Conservation (phyloP, 2,329 filamentous ascomycete genomes). For the Parascedosporium putredinis region DNA sequence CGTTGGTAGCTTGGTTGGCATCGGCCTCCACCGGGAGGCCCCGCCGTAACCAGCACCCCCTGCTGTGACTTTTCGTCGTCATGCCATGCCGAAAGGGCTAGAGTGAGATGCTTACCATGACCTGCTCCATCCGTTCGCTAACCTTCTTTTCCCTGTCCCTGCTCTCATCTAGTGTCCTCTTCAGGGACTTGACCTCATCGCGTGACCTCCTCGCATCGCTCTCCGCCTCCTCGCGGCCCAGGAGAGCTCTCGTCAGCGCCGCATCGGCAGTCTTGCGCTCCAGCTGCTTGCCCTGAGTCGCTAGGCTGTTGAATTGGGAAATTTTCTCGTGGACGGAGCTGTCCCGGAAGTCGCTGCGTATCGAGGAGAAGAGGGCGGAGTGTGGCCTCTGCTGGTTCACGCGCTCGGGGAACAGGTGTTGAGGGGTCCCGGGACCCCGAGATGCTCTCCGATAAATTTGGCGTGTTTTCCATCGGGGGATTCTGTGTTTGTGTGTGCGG, state of each 20-base stretch:
- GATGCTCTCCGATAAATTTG: not conserved
- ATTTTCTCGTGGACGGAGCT: slow-evolving; percentile 58
- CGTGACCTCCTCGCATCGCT: slow-evolving; percentile 52
- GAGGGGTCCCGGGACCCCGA: slow-evolving; percentile 1
- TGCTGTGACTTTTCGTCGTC: too few relatives aligned
- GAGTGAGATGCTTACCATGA: slow-evolving; percentile 46
- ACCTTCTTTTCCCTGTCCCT: slow-evolving; percentile 56
- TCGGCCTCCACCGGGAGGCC: too few relatives aligned
- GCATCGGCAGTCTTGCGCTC: slow-evolving; percentile 56
- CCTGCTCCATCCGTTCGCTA: slow-evolving; percentile 54
- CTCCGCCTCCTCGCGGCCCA: slow-evolving; percentile 63
- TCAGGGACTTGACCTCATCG: slow-evolving; percentile 47
- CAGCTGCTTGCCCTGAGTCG: slow-evolving; percentile 47
- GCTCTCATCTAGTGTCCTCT: slow-evolving; percentile 52
- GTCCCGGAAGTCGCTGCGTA: slow-evolving; percentile 33
- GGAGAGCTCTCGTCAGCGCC: slow-evolving; percentile 54
- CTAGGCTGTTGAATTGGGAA: slow-evolving; percentile 61
- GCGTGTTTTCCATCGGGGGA: slow-evolving; percentile 4
- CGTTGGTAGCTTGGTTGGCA: not conserved
- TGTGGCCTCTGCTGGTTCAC: slow-evolving; percentile 38
- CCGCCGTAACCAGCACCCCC: too few relatives aligned
- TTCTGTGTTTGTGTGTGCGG: not conserved
- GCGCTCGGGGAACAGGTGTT: slow-evolving; percentile 45
- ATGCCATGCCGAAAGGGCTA: not conserved
- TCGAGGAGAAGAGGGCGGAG: slow-evolving; percentile 25